Evolutionary conservation across 2,329 filamentous ascomycete genomes (phyloP).

Genomic region (Periglandula ipomoeae): DNA sequence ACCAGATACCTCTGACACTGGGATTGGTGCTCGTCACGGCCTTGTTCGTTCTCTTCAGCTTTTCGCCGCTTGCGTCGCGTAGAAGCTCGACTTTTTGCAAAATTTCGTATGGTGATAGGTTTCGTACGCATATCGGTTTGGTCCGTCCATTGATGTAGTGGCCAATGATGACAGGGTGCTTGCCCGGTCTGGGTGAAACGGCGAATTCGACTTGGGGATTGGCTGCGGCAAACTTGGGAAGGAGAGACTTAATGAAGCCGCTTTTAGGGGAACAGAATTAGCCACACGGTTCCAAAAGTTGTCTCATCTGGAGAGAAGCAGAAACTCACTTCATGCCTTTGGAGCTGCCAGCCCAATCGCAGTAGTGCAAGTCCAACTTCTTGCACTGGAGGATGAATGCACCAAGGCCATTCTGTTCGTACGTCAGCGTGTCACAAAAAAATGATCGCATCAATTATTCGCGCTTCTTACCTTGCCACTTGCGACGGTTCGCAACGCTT

Average conservation of each 20-base stretch:
- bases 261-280: slow-evolving; percentile 32
- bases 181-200: slow-evolving; percentile 80
- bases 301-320: background rate
- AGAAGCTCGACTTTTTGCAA: slow-evolving; percentile 68
- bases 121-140: slow-evolving; percentile 82
- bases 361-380: slow-evolving; percentile 92
- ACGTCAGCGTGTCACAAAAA: slow-evolving; percentile 14
- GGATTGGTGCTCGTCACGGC: slow-evolving; percentile 54
- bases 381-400: slow-evolving; percentile 97
- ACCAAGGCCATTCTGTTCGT: slow-evolving; percentile 77
- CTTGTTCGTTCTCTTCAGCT: slow-evolving; percentile 55
- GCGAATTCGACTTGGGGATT: slow-evolving; percentile 88
- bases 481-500: slow-evolving; percentile 42
- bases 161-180: slow-evolving; percentile 81
- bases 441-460: background rate
- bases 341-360: slow-evolving; percentile 90
- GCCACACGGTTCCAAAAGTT: background rate
- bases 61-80: slow-evolving; percentile 67
- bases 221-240: slow-evolving; percentile 66
- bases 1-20: slow-evolving; percentile 63
- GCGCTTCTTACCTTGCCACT: slow-evolving; percentile 37
- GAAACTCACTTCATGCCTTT: slow-evolving; percentile 75
- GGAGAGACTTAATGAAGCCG: slow-evolving; percentile 68
- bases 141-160: slow-evolving; percentile 86
- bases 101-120: slow-evolving; percentile 72